phyloP scores from a whole-genome alignment of 2,329 filamentous ascomycete genomes.

The Leptographium radiaticola region DNA sequence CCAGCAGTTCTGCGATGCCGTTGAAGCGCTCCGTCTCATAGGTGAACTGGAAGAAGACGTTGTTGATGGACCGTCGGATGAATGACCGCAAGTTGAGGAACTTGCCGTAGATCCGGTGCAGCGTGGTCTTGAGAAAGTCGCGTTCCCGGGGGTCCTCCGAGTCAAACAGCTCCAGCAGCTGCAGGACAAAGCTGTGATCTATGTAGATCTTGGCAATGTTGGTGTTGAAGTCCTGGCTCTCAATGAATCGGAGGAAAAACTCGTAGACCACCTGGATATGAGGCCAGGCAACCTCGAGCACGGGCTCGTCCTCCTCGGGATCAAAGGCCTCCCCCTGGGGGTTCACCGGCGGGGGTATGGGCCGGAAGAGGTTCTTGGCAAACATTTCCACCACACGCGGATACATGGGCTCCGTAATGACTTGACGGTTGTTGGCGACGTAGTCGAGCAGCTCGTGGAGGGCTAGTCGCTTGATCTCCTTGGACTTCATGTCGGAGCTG shows the following conservation, averaged over 20 bases:
- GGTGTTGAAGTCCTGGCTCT: conserved; percentile 99
- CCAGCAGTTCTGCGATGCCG: conserved; percentile 88
- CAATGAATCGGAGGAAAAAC: conserved; percentile 97
- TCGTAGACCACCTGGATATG: conserved; percentile 99
- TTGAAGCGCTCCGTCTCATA: conserved; percentile 99
- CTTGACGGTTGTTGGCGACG: conserved; percentile 94
- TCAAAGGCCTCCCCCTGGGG: conserved; percentile 97
- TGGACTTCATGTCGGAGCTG: conserved; percentile 97
- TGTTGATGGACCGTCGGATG: conserved; percentile 97
- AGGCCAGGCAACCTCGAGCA: conserved; percentile 95
- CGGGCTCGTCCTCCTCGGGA: conserved; percentile 95
- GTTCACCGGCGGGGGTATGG: conserved; percentile 93
- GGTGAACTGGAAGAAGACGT: conserved; percentile 98
- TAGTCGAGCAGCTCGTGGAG: conserved; percentile 95
- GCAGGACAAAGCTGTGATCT: conserved; percentile 92
- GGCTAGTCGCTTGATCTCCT: conserved; percentile 95
- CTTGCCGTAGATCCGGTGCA: conserved; percentile 97
- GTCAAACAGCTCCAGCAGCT: conserved; percentile 94
- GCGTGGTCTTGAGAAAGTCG: conserved; percentile 94
- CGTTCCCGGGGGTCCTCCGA: conserved; percentile 94
- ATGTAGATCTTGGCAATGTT: conserved; percentile 99
- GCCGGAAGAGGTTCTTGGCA: conserved; percentile 93
- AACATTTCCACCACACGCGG: conserved; percentile 98
- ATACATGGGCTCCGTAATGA: conserved; percentile 99
- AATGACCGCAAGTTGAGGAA: conserved; percentile 96